phyloP scores from a whole-genome alignment of 805 yeast genomes.

The Suhomyces xylopsoci region DNA sequence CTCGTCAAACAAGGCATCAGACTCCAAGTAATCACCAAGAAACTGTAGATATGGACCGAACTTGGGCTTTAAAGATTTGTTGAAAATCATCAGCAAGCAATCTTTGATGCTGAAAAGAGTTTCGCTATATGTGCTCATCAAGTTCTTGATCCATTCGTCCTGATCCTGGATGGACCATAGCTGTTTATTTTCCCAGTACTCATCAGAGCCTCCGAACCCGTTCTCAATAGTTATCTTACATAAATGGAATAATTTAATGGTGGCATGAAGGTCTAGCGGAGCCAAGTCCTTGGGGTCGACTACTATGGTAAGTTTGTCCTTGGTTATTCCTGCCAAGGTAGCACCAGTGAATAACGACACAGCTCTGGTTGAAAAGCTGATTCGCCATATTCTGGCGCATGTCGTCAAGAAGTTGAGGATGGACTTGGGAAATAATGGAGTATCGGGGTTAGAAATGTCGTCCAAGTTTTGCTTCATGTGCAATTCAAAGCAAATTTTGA shows the following conservation, averaged over 20 bases:
- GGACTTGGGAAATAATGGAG: conserved; percentile 35
- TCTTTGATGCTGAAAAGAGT: conserved; percentile 45
- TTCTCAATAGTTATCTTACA: conserved; percentile 33
- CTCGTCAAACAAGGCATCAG: conserved; percentile 42
- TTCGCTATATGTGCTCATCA: conserved; percentile 45
- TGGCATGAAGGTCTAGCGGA: conserved; percentile 27
- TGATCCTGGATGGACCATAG: conserved; percentile 44
- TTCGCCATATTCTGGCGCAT: conserved; percentile 57
- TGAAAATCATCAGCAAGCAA: conserved; percentile 40
- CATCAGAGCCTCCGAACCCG: conserved; percentile 12
- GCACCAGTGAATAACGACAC: conserved; percentile 50
- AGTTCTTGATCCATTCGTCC: conserved; percentile 46
- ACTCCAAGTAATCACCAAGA: conserved; percentile 48
- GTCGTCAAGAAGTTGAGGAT: conserved; percentile 42
- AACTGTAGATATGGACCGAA: conserved; percentile 52
- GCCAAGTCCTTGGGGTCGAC: conserved; percentile 21
- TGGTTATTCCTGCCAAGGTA: conserved; percentile 26
- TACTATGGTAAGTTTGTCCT: conserved; percentile 22
- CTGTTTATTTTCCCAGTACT: conserved; percentile 30
- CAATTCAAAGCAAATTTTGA: conserved; percentile 42
- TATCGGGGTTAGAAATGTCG: conserved; percentile 11
- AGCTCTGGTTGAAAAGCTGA: conserved; percentile 49
- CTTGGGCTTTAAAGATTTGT: conserved; percentile 48
- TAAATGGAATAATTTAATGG: conserved; percentile 24
- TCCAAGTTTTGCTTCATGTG: conserved; percentile 20